Percentiles rank a stretch among this genome's conserved stretches.
phyloP scores from a whole-genome alignment of 1,284 basidiomycete species.

The Golubevia pallescens region DNA sequence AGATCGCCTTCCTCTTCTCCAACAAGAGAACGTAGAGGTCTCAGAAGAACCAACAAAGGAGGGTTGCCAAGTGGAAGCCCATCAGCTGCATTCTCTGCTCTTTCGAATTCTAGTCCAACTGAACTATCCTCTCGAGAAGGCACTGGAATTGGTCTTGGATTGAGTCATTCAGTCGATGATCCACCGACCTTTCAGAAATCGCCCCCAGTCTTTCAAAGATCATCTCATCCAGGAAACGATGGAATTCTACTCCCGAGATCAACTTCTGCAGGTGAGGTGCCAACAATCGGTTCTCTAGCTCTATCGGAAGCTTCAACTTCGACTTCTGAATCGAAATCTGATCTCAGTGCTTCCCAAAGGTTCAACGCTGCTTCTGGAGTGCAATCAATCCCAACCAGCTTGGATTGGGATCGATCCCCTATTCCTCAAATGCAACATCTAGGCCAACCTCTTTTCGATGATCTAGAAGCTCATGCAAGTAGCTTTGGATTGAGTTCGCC shows the following conservation, averaged over 20 bases:
- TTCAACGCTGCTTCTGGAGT: background rate
- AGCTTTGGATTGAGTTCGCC: too few species aligned
- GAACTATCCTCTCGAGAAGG: background rate
- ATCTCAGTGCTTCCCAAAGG: background rate
- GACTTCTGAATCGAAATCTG: background rate
- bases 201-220: background rate
- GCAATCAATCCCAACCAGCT: background rate
- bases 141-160: background rate
- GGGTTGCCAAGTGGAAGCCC: too few species aligned
- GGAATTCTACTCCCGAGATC: background rate
- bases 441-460: conserved; percentile 14
- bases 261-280: background rate
- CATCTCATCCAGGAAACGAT: background rate
- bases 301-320: background rate
- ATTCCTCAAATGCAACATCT: conserved; percentile 14
- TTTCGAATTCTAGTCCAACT: too few species aligned
- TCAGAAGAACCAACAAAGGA: too few species aligned
- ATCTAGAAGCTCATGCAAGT: background rate
- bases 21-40: too few species aligned
- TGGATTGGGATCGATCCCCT: conserved; percentile 12
- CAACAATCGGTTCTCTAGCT: background rate
- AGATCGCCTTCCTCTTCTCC: too few species aligned
- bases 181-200: background rate
- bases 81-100: too few species aligned
- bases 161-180: background rate